Base-by-base conservation (phyloP, 345 rosid genomes). In the Camelina neglecta region DNA sequence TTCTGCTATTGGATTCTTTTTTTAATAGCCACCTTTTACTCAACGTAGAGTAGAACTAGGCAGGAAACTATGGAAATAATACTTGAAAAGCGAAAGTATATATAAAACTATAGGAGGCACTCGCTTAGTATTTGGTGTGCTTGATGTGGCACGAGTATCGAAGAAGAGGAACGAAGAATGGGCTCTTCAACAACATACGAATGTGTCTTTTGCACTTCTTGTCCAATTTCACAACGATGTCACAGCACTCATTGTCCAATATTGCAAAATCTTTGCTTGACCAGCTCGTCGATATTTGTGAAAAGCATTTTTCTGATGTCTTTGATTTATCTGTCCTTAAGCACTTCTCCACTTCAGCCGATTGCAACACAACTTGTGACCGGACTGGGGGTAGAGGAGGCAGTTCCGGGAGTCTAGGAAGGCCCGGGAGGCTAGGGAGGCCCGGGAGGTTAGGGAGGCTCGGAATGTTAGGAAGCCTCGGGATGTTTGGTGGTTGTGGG, bases 71-170 rank as follows among this genome's bases (percentile, higher is more conserved):
- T 11, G 31, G 20, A 56, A n/a, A 58, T 70, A 18, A 44, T 6
- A 45, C 21, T 7, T 35, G 31, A 16, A 56, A 18, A 18, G 8
- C 33, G 12, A 44, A 11, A 18, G 59, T 58, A 58, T 44, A 12
- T 58, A 58, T 44, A 20, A 18, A 36, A 29, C 20, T 1, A 6
- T 47, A 59, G 47, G 21, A 59, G 16, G 58, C 12, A 23, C 12
- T 35, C 7, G 21, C 45, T 59, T 59, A 71, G 36, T 47, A 13
- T 45, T 9, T 59, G 58, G n/a, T 35, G 21, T 48, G 24, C 11
- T 59, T 35, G 33, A 59, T 47, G 67, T 48, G 36, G 60, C 75
- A 71, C 3, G 58, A 71, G 48, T 71, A 13, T 35, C 13, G 75
- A 47, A 71, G 67, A 71, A 69, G 29, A 39, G 58, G 56, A 59